Evolutionary conservation across 495 filamentous ascomycete species (phyloP), one percentile per base, ranked within the genome.

Genomic region (Articulospora tetracladia): DNA sequence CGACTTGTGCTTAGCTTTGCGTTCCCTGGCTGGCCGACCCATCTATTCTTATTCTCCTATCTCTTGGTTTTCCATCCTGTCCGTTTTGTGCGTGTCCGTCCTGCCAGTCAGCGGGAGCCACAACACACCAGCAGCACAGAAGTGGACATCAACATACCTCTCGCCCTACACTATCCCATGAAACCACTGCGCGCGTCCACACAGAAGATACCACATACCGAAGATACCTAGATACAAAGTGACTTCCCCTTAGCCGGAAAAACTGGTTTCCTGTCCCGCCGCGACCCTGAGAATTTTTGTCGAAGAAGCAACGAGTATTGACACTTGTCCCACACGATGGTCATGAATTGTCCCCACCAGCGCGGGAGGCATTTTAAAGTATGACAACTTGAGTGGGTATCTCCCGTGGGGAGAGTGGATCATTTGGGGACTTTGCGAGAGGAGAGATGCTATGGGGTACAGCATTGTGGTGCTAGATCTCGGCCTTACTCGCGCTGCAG

Each of bases 321-420:
- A 7, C 47, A 24, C 2, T 25, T 25, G 22, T 25, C 20, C 34
- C 53, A 32, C 34, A 41, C 10, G 12, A 20, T 23, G 2, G 36
- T 44, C 54, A 57, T 12, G 12, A n/a, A 44, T 3, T 3, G 39
- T 44, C 17, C 4, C 39, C 39, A 49, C 6, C 44, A 49, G 27
- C 55, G 55, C 26, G 55, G 55, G 55, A 48, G 41, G n/a, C 55
- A 25, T 30, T 28, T 48, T 57, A 26, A 57, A 57, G 41, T 49
- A 22, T 49, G 55, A 49, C 44, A 3, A 19, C 19, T 49, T 23
- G n/a, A n/a, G 39, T 44, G 39, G 39, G n/a, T 44, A 44, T 44
- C 15, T 44, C 15, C 39, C 39, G 7, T 3, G 7, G 39, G 39
- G 39, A n/a, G 15, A n/a, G 39, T 44, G 39, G 39, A 44, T 12